These are phyloP conservation scores for Metschnikowia picachoensis DNA, from an alignment of 805 yeast species.

Conservation along the genomic window DNA sequence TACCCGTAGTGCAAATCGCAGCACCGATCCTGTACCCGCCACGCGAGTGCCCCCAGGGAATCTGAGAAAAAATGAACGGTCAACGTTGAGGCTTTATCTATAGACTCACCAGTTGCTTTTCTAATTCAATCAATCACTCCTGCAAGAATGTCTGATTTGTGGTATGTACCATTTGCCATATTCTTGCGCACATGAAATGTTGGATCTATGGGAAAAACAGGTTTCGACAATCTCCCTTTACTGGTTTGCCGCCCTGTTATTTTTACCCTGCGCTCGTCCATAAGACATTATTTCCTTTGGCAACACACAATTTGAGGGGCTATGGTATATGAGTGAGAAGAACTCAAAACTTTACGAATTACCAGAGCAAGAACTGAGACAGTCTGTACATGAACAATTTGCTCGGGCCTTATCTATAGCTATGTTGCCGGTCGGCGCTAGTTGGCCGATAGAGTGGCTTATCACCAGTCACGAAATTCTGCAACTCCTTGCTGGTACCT, in stretches of 20 bases:
- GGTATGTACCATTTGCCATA: slow-evolving; percentile 45
- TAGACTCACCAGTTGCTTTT: slow-evolving; percentile 13
- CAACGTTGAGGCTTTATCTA: slow-evolving; percentile 13
- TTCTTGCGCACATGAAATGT: background rate
- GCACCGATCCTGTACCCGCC: slow-evolving; percentile 14
- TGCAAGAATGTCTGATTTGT: slow-evolving; percentile 63
- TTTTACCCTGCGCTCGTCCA: too few species aligned
- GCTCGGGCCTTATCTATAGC: too few species aligned
- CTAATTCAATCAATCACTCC: slow-evolving; percentile 12
- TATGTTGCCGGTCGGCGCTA: too few species aligned
- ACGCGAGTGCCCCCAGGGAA: slow-evolving; percentile 12
- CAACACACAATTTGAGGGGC: too few species aligned
- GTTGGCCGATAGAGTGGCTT: too few species aligned
- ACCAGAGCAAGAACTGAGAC: too few species aligned
- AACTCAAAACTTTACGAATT: too few species aligned
- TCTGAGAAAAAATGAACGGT: slow-evolving; percentile 16
- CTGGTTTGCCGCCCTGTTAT: background rate
- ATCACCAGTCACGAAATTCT: too few species aligned
- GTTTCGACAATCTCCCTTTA: background rate
- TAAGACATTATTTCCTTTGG: too few species aligned
- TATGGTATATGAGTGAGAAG: too few species aligned
- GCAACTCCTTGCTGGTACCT: too few species aligned
- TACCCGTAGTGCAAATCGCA: slow-evolving; percentile 9
- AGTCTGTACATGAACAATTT: too few species aligned
- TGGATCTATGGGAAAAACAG: background rate